Evolutionary conservation across 441 rosid species (phyloP).

Genomic region (Cnidoscolus chayamansa): DNA sequence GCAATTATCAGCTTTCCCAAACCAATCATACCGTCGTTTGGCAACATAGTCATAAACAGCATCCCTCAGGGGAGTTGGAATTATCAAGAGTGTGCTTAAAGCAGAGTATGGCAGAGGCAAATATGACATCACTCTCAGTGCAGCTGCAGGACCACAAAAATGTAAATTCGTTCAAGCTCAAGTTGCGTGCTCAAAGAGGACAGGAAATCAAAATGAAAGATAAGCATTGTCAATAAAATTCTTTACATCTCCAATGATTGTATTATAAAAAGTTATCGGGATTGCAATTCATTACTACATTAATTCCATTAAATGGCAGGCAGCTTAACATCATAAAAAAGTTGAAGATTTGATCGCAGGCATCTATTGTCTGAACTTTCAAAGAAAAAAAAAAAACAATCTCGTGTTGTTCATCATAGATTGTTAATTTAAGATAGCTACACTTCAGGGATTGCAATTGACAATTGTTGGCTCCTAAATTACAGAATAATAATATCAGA

Average conservation of each 20-base stretch:
- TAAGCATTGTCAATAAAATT: not conserved
- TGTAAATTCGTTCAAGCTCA: slow-evolving; percentile 6
- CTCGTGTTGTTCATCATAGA: too few relatives aligned
- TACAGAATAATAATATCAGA: too few relatives aligned
- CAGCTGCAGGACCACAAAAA: slow-evolving; percentile 56
- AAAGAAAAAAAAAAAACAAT: not conserved
- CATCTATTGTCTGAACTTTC: not conserved
- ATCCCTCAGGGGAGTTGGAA: slow-evolving; percentile 81
- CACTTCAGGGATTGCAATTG: not conserved
- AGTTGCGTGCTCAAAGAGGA: not conserved
- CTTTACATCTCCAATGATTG: not conserved
- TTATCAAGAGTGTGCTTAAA: slow-evolving; percentile 44
- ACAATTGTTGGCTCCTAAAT: not conserved
- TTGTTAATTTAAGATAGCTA: too few relatives aligned
- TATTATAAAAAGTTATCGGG: not conserved
- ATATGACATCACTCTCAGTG: slow-evolving; percentile 69
- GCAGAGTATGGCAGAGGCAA: slow-evolving; percentile 77
- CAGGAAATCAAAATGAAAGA: not conserved
- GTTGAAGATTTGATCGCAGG: not conserved
- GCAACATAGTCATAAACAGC: slow-evolving; percentile 77
- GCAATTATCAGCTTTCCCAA: slow-evolving; percentile 71
- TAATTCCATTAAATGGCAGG: not conserved
- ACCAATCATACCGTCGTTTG: slow-evolving; percentile 70
- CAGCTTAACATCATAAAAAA: too few relatives aligned
- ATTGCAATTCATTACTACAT: slow-evolving; percentile 5